Percentiles rank a stretch among this genome's conserved stretches.
phyloP scores from a whole-genome alignment of 2,329 filamentous ascomycete species.

The Huntiella abstrusa region DNA sequence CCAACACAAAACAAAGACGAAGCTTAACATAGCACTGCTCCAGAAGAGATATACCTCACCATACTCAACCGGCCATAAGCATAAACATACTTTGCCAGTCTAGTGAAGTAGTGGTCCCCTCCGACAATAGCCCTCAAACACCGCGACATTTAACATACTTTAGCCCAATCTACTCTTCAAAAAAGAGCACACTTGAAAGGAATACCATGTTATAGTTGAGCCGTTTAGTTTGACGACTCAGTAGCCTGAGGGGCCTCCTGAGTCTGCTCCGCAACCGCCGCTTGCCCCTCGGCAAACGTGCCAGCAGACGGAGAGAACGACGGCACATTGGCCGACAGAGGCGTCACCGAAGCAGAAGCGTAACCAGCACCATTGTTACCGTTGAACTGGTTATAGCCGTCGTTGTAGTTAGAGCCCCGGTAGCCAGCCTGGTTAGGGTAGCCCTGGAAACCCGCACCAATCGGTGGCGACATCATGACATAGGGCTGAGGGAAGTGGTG shows the following conservation, averaged over 20 bases:
- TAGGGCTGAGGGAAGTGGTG: slow-evolving; percentile 8
- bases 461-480: slow-evolving; percentile 6
- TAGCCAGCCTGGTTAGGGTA: slow-evolving; percentile 16
- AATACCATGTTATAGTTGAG: background rate
- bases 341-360: slow-evolving; percentile 15
- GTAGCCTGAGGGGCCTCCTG: background rate
- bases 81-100: too few relatives aligned
- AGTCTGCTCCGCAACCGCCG: background rate
- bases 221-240: slow-evolving; percentile 6
- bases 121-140: too few relatives aligned
- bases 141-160: too few relatives aligned
- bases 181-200: background rate
- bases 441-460: slow-evolving; percentile 5
- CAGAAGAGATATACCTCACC: too few relatives aligned
- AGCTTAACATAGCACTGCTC: too few relatives aligned
- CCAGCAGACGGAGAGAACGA: slow-evolving; percentile 20
- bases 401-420: slow-evolving; percentile 15
- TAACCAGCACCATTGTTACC: slow-evolving; percentile 13
- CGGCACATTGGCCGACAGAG: slow-evolving; percentile 22
- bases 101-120: too few relatives aligned
- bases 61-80: too few relatives aligned
- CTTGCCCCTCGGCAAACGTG: background rate
- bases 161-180: too few relatives aligned
- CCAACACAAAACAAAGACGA: too few relatives aligned
- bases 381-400: slow-evolving; percentile 14